Base-by-base conservation (phyloP, 257 asterid species). In the Thymus mandschuricus region DNA sequence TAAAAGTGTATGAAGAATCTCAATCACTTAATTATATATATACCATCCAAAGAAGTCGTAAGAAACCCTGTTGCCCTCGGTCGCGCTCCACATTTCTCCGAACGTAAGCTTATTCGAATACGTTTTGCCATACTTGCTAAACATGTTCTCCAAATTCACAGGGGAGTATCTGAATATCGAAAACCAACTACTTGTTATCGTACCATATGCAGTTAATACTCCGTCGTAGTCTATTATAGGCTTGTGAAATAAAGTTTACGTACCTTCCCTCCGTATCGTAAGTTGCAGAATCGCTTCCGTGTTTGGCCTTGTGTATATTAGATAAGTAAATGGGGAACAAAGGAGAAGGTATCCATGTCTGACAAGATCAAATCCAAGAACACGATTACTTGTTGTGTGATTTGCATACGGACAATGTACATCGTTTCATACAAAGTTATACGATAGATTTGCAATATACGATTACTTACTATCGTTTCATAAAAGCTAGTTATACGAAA, bases 241-340 rank as follows among this genome's bases (percentile, higher is more conserved):
- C 60, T 35, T 1, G n/a, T 51, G 35, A 2, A 21, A 44, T 15
- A 8, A 3, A n/a, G 4, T 30, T 31, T 44, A 28, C 64, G 7
- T 79, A 81, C 96, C 98, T 86, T 74, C 96, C 98, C 81, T 92
- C 98, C 0, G 78, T 80, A 64, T 92, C 96, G 21, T 81, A 92
- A 21, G 92, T 83, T 51, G 82, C 89, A 0, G 97, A 75, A 74
- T 88, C 95, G 27, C 98, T 92, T 41, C 98, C 98, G 52, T 92
- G 96, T 81, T 88, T 92, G 71, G 86, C 76, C 78, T 61, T 86
- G 80, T 92, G 97, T 67, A 89, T 80, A 79, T 90, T 89, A 48
- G 64, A 31, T 8, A 92, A 45, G 80, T 89, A 80, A 66, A 92
- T 70, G 0, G 97, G 97, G 76, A 92, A 81, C 6, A 88, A 59